Percentiles rank a stretch among this genome's conserved stretches.
Conservation (phyloP, 768 basidiomycete genomes). For the Trametes maxima region DNA sequence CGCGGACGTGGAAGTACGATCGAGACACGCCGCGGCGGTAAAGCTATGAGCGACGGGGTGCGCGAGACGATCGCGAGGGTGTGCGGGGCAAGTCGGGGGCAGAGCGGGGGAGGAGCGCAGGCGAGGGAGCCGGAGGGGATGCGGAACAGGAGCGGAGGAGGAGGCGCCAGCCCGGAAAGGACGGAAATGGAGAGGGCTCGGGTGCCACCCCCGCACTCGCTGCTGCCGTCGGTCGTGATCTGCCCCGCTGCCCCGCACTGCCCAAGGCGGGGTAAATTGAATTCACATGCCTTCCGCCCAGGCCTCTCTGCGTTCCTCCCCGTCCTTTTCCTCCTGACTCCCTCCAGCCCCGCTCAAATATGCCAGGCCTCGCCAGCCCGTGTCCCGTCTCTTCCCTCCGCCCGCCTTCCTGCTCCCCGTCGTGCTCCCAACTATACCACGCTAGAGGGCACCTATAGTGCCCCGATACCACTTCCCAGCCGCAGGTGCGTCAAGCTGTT, state of each 20-base stretch:
- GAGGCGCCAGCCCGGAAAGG: slow-evolving; percentile 4
- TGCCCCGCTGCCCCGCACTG: background rate
- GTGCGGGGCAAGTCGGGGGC: slow-evolving; percentile 7
- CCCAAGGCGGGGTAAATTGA: background rate
- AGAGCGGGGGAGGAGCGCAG: slow-evolving; percentile 9
- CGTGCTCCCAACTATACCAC: background rate
- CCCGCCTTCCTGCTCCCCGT: background rate
- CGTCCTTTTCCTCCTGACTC: slow-evolving; percentile 3
- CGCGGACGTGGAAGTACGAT: too few species aligned
- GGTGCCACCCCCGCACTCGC: background rate
- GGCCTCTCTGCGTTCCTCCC: background rate
- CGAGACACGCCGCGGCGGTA: too few species aligned
- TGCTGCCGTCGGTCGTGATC: background rate
- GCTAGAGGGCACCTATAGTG: background rate
- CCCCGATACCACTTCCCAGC: background rate
- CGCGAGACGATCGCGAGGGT: background rate
- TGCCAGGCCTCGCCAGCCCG: background rate
- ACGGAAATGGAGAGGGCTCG: background rate
- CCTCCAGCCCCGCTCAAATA: slow-evolving; percentile 10
- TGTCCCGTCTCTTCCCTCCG: background rate
- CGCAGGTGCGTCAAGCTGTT: background rate
- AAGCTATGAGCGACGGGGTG: too few species aligned
- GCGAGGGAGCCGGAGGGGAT: background rate
- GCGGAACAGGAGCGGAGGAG: slow-evolving; percentile 17
- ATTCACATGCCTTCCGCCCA: slow-evolving; percentile 13